Percentiles rank a stretch among this genome's conserved stretches.
Evolutionary conservation across 306 rosid genomes (phyloP).

Genomic region (Cicer cuneatum): DNA sequence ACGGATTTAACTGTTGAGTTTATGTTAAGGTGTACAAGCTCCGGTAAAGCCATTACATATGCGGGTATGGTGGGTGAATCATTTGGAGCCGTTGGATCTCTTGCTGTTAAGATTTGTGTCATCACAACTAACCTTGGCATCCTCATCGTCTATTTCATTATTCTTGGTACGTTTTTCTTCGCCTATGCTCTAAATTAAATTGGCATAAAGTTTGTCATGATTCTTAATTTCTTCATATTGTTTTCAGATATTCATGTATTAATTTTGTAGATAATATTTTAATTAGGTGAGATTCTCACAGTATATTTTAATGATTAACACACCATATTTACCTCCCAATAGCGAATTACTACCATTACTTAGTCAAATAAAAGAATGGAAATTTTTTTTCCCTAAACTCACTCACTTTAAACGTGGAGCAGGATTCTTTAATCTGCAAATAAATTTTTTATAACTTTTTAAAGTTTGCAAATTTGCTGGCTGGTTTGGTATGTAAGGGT

Average conservation of each 20-base stretch:
- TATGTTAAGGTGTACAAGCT: conserved; percentile 56
- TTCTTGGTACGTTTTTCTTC: conserved; percentile 53
- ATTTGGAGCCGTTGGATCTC: conserved; percentile 54
- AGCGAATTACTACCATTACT: background rate
- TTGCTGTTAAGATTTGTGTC: conserved; percentile 59
- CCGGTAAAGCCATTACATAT: conserved; percentile 57
- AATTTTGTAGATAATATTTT: background rate
- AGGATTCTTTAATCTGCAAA: too few species aligned
- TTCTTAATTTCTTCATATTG: background rate
- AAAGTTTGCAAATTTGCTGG: background rate
- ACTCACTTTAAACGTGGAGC: too few species aligned
- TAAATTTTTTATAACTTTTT: too few species aligned
- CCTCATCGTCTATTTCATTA: conserved; percentile 62
- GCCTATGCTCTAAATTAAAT: background rate
- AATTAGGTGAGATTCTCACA: background rate
- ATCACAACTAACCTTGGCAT: conserved; percentile 59
- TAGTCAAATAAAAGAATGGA: too few species aligned
- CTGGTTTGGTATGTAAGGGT: background rate
- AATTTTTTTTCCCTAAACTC: too few species aligned
- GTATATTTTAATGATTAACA: background rate
- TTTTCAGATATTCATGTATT: background rate
- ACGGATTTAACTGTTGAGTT: conserved; percentile 65
- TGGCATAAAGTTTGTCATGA: background rate
- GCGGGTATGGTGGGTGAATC: conserved; percentile 61
- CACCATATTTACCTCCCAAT: background rate